These are phyloP conservation scores for Phaeosphaeriaceae sp. DNA, from an alignment of 2,329 filamentous ascomycete genomes.

Conservation along the genomic window DNA sequence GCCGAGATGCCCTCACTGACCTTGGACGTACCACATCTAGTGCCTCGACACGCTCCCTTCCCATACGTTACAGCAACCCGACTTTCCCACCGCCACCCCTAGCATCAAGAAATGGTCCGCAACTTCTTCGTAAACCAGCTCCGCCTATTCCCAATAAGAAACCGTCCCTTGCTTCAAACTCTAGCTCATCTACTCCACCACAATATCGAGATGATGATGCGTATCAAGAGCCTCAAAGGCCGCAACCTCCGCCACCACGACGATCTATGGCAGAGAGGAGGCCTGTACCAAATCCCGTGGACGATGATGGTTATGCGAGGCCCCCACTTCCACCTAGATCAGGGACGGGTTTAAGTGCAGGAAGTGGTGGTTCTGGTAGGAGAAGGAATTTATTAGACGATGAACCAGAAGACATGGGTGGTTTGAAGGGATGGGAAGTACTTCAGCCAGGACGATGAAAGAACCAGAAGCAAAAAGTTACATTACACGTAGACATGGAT, in stretches of 20 bases:
- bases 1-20: conserved; percentile 20
- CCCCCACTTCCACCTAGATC: conserved; percentile 44
- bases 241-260: conserved; percentile 26
- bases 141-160: conserved; percentile 45
- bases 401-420: conserved; percentile 39
- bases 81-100: conserved; percentile 13
- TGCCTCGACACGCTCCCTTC: conserved; percentile 42
- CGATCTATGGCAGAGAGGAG: conserved; percentile 38
- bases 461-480: neutral
- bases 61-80: conserved; percentile 22
- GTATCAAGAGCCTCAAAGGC: conserved; percentile 10
- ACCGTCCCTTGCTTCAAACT: conserved; percentile 31
- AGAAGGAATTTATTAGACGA: conserved; percentile 46
- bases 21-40: conserved; percentile 31
- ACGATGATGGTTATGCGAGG: conserved; percentile 24
- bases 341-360: conserved; percentile 30
- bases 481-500: too few relatives aligned
- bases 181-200: conserved; percentile 9
- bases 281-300: conserved; percentile 11
- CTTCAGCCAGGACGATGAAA: conserved; percentile 16
- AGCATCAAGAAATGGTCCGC: conserved; percentile 19
- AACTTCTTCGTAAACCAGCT: conserved; percentile 42
- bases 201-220: conserved; percentile 31
- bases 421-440: conserved; percentile 49
- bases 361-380: conserved; percentile 19